phyloP scores from a whole-genome alignment of 805 yeast species.

The Ogataea populi-albae region DNA sequence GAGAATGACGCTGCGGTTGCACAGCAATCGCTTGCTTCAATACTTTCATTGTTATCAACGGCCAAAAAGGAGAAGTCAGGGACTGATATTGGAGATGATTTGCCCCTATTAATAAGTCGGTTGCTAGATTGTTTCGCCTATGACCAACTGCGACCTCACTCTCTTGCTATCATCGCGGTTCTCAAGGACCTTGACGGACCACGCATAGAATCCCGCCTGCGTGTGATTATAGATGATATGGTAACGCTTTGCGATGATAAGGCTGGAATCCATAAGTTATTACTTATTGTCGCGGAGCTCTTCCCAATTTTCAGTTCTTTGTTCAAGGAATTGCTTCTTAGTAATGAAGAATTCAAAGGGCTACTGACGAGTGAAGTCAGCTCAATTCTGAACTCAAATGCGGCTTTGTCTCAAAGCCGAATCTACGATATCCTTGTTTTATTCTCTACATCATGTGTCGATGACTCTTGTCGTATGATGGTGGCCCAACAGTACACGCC shows the following conservation, averaged over 20 bases:
- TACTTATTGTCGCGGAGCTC: slow-evolving; percentile 18
- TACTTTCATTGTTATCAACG: no score
- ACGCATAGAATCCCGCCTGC: no score
- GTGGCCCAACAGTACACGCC: slow-evolving; percentile 44
- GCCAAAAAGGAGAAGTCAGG: no score
- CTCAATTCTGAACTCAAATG: slow-evolving; percentile 6
- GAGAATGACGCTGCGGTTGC: no score
- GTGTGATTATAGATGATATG: slow-evolving; percentile 20
- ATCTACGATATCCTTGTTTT: slow-evolving; percentile 29
- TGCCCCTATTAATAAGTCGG: no score
- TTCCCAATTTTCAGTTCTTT: slow-evolving; percentile 21
- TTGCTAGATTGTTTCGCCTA: no score
- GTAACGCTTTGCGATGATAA: slow-evolving; percentile 10
- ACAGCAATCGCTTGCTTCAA: no score
- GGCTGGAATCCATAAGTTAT: slow-evolving; percentile 11
- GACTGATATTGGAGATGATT: no score
- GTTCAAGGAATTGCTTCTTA: slow-evolving; percentile 18
- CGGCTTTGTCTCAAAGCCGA: slow-evolving; percentile 1
- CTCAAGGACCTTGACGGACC: no score
- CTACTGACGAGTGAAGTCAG: slow-evolving; percentile 25
- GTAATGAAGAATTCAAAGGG: slow-evolving; percentile 17
- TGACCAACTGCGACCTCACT: no score
- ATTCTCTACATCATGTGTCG: slow-evolving; percentile 48
- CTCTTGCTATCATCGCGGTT: no score
- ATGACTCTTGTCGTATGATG: slow-evolving; percentile 46